These are phyloP conservation scores for Cichorium intybus DNA, from an alignment of 140 eudicot species.

Conservation along the genomic window DNA sequence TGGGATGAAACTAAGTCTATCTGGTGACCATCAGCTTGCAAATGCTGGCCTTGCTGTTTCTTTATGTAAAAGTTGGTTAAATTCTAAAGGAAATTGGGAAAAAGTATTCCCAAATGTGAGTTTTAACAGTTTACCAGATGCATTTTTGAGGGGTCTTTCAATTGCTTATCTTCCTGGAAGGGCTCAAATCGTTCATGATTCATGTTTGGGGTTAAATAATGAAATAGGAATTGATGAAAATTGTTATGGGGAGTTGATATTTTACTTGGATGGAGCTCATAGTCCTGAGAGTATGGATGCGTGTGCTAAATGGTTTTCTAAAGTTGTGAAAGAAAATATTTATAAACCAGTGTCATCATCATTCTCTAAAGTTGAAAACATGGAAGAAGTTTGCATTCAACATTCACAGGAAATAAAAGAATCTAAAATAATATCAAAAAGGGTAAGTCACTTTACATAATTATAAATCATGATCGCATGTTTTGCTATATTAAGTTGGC, in stretches of 20 bases:
- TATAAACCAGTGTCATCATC: constrained; percentile 29
- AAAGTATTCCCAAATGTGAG: constrained; percentile 51
- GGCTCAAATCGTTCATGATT: constrained; percentile 66
- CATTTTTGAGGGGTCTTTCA: constrained; percentile 75
- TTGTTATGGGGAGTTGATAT: constrained; percentile 60
- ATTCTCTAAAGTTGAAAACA: constrained; percentile 19
- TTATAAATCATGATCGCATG: not conserved
- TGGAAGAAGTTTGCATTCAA: constrained; percentile 23
- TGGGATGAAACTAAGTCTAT: constrained; percentile 65
- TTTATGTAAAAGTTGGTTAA: constrained; percentile 79
- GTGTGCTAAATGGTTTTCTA: constrained; percentile 85
- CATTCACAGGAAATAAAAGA: constrained; percentile 19
- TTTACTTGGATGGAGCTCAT: constrained; percentile 93
- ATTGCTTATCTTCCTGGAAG: constrained; percentile 86
- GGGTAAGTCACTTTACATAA: constrained; percentile 33
- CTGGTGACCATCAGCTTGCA: constrained; percentile 83
- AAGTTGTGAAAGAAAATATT: constrained; percentile 47
- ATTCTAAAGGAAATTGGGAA: constrained; percentile 44
- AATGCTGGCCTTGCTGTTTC: constrained; percentile 94
- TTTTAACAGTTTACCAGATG: constrained; percentile 53
- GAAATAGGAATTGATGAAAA: constrained; percentile 7
- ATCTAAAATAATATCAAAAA: constrained; percentile 40
- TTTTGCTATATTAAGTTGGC: not conserved
- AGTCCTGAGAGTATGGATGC: constrained; percentile 96
- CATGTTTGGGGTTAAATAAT: constrained; percentile 21